Evolutionary conservation across 306 rosid species (phyloP), one percentile per base, ranked within the genome.

Genomic region (Phaseolus lunatus): DNA sequence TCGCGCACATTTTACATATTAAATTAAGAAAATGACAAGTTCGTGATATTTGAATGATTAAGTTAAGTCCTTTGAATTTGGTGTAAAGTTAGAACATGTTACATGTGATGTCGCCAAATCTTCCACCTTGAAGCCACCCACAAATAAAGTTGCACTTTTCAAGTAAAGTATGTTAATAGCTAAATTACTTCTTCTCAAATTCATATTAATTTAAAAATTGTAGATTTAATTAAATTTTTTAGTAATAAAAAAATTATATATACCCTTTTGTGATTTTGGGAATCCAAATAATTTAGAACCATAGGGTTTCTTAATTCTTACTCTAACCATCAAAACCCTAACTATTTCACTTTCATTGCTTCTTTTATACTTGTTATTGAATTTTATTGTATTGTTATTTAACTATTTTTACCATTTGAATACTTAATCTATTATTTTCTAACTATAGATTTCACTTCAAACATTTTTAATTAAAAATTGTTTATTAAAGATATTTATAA

Each of bases 1-100:
- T 44, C 22, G 15, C 9, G 18, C 49, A 71, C 35, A 71, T 52
- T 71, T 52, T 71, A 9, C 13, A 19, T 71, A 18, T 18, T 71
- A 49, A 48, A 29, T 48, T 23, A 50, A 31, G 31, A 70, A 18
- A 13, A 53, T n/a, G 50, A 29, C 2, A 72, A 39, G 11, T 23
- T 73, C 9, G 8, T 41, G 44, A 57, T 22, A 57, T 39, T 73
- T 56, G 16, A 14, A 45, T 45, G 22, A 39, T 24, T 3, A 52
- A 69, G 45, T 29, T 56, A 20, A 56, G 1, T 29, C 13, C 33
- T n/a, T 70, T 70, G 29, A 19, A 29, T 29, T 70, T 70, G 6
- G 6, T 13, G 26, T 10, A 18, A 35, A n/a, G 27, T 37, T 27
- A 8, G 15, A 19, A 35, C 45, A 35, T 8, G 39, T 63, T 9